A percentile compares a stretch with the other conserved stretches of the same genome.
phyloP scores from a whole-genome alignment of 768 basidiomycete species.

The Phylloporus arenicola region DNA sequence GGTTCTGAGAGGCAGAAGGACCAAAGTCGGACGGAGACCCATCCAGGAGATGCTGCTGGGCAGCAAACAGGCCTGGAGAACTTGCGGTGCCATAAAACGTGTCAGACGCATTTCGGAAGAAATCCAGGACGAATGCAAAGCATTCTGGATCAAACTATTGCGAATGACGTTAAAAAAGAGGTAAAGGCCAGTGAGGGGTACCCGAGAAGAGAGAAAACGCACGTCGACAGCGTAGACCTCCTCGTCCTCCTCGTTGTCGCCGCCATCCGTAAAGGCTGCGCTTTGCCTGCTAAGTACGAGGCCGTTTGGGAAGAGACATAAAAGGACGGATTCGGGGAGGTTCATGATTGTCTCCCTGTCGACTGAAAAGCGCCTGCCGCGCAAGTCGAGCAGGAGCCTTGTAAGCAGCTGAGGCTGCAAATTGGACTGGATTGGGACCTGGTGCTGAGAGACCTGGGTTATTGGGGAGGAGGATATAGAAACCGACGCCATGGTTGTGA shows the following conservation, averaged over 20 bases:
- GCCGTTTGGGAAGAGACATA: slow-evolving; percentile 97
- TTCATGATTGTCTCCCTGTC: slow-evolving; percentile 99
- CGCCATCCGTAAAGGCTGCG: slow-evolving; percentile 65
- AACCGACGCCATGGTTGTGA: slow-evolving; percentile 33
- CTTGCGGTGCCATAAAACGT: slow-evolving; percentile 84
- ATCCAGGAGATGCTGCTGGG: slow-evolving; percentile 77
- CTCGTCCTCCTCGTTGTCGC: slow-evolving; percentile 73
- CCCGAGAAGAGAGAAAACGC: slow-evolving; percentile 36
- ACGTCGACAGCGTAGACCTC: slow-evolving; percentile 97
- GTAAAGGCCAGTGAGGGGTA: not conserved
- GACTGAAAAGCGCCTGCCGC: slow-evolving; percentile 86
- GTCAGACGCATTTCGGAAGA: slow-evolving; percentile 86
- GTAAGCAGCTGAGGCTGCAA: slow-evolving; percentile 85
- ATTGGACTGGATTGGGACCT: slow-evolving; percentile 56
- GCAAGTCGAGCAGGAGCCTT: slow-evolving; percentile 84
- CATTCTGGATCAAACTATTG: slow-evolving; percentile 93
- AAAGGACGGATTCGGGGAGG: slow-evolving; percentile 91
- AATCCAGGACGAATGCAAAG: slow-evolving; percentile 87
- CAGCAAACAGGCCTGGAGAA: slow-evolving; percentile 66
- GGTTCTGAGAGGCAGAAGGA: slow-evolving; percentile 74
- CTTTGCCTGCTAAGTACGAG: slow-evolving; percentile 88
- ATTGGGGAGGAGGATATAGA: slow-evolving; percentile 49
- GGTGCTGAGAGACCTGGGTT: slow-evolving; percentile 49
- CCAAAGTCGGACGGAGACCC: slow-evolving; percentile 53
- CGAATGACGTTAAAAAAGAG: slow-evolving; percentile 3